These are phyloP conservation scores for Lepidium africanum DNA, from an alignment of 345 rosid species.

Conservation along the genomic window DNA sequence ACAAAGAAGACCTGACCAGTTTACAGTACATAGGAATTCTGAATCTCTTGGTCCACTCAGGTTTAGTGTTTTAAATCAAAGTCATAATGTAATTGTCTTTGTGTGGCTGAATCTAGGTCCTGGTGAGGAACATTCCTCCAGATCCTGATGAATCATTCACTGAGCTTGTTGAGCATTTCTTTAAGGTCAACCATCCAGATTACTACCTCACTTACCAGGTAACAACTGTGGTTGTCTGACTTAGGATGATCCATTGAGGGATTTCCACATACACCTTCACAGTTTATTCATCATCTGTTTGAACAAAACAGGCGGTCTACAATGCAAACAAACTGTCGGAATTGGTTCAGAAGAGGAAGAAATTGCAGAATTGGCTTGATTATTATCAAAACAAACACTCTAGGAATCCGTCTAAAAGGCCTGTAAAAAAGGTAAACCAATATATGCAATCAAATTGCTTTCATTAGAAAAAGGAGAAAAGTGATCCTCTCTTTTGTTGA, in stretches of 20 bases:
- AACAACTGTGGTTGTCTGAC: constrained; percentile 7
- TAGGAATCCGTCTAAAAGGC: constrained; percentile 53
- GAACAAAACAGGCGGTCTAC: constrained; percentile 55
- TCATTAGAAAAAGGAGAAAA: not conserved
- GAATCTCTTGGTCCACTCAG: not conserved
- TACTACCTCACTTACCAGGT: constrained; percentile 85
- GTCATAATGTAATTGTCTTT: not conserved
- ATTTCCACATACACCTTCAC: not conserved
- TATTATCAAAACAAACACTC: constrained; percentile 65
- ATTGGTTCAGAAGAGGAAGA: constrained; percentile 56
- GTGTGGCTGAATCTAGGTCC: constrained; percentile 42
- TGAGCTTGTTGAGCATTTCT: constrained; percentile 84
- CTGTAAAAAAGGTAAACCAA: constrained; percentile 44
- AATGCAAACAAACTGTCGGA: constrained; percentile 64
- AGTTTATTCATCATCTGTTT: not conserved
- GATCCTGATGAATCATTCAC: constrained; percentile 85
- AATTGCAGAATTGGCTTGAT: constrained; percentile 76
- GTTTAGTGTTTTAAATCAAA: not conserved
- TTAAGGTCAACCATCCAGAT: constrained; percentile 85
- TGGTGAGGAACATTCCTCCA: constrained; percentile 81
- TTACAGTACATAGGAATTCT: constrained; percentile 40
- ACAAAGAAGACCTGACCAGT: constrained; percentile 69
- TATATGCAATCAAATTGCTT: not conserved
- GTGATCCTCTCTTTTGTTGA: not conserved
- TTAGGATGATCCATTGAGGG: not conserved